Evolutionary conservation across 1,284 basidiomycete genomes (phyloP).

Genomic region (Xanthoconium separans): DNA sequence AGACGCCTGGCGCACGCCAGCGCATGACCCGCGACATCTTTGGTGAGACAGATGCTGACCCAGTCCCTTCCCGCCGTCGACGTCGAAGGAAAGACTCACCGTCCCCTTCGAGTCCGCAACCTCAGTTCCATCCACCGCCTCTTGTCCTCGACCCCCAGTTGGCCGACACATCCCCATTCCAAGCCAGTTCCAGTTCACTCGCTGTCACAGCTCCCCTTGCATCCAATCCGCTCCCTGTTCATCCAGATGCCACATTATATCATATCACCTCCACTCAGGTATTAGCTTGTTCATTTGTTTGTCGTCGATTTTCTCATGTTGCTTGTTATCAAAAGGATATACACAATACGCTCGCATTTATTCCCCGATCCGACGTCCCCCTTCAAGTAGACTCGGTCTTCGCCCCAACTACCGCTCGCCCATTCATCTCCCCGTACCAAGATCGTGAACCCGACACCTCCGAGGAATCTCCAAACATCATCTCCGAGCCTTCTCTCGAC

Average conservation of each 20-base stretch:
- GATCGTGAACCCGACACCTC: slow-evolving; percentile 36
- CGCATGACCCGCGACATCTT: slow-evolving; percentile 43
- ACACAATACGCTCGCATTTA: slow-evolving; percentile 2
- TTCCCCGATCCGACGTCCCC: slow-evolving; percentile 4
- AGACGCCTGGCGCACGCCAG: slow-evolving; percentile 69
- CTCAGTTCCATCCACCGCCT: slow-evolving; percentile 5
- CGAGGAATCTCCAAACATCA: slow-evolving; percentile 32
- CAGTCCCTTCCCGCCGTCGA: slow-evolving; percentile 33
- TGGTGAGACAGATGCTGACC: slow-evolving; percentile 26
- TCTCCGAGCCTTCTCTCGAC: slow-evolving; percentile 55
- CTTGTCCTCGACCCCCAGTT: slow-evolving; percentile 28
- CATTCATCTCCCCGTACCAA: slow-evolving; percentile 10
- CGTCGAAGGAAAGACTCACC: slow-evolving; percentile 31
- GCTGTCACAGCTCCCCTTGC: slow-evolving; percentile 2
- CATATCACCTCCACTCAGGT: slow-evolving; percentile 29
- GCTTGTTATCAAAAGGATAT: slow-evolving; percentile 27
- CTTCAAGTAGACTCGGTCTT: not conserved
- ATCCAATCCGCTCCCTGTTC: slow-evolving; percentile 4
- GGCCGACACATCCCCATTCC: slow-evolving; percentile 14
- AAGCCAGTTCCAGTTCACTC: not conserved
- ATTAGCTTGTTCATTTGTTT: slow-evolving; percentile 25
- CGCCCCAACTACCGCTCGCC: not conserved
- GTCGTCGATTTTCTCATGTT: slow-evolving; percentile 26
- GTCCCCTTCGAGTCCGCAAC: slow-evolving; percentile 5
- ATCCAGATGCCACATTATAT: slow-evolving; percentile 8